A percentile compares a stretch with the other conserved stretches of the same genome.
These are phyloP conservation scores for Orobanche coerulescens DNA, from an alignment of 257 asterid genomes.

Conservation along the genomic window DNA sequence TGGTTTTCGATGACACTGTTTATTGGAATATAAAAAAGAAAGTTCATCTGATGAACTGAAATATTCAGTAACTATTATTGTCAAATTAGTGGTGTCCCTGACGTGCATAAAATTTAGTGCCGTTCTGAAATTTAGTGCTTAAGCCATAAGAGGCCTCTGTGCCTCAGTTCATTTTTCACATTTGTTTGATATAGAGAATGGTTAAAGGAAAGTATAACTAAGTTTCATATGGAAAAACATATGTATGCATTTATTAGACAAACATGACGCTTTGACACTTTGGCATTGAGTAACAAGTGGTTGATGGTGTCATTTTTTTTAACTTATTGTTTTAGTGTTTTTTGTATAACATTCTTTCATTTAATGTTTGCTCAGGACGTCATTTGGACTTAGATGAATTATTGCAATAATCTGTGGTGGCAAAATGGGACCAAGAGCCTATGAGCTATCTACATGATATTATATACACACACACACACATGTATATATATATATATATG, in stretches of 20 bases:
- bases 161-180: background rate
- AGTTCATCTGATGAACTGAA: too few relatives aligned
- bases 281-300: conserved; percentile 11
- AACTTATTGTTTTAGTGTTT: background rate
- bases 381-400: conserved; percentile 1
- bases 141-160: conserved; percentile 7
- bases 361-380: conserved; percentile 8
- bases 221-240: background rate
- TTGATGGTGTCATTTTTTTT: background rate
- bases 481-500: too few relatives aligned
- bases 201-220: background rate
- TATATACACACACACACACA: too few relatives aligned
- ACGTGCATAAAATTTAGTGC: background rate
- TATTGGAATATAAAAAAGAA: background rate
- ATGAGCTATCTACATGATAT: conserved; percentile 12
- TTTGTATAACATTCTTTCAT: background rate
- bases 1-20: conserved; percentile 2
- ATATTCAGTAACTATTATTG: conserved; percentile 3
- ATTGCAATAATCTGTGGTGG: background rate
- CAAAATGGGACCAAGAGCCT: conserved; percentile 8
- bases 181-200: background rate
- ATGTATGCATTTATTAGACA: background rate
- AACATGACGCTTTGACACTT: background rate
- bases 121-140: conserved; percentile 7
- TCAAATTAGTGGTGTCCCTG: background rate